Conservation (phyloP, 345 rosid species). For the Syzygium jambos region DNA sequence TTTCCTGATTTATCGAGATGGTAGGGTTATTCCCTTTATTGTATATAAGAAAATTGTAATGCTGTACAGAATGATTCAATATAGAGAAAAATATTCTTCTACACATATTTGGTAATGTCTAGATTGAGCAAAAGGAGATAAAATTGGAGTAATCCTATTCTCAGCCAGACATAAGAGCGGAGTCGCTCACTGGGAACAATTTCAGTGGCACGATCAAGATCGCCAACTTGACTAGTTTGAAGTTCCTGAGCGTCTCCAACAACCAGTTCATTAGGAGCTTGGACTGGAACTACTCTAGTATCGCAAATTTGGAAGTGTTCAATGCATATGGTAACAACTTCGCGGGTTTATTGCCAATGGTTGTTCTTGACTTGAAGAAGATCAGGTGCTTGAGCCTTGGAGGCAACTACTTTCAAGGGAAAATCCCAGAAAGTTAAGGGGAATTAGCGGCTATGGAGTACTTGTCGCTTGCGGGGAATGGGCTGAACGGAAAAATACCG, state of each 20-base stretch:
- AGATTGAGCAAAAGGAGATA: no score
- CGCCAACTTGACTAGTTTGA: constrained; percentile 28
- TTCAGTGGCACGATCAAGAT: constrained; percentile 32
- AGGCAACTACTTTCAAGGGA: constrained; percentile 54
- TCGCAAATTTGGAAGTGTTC: constrained; percentile 28
- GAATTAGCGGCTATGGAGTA: constrained; percentile 22
- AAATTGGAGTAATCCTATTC: no score
- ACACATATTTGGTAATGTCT: no score
- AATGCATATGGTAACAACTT: constrained; percentile 52
- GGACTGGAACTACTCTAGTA: constrained; percentile 32
- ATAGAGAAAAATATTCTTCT: no score
- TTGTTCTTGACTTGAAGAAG: constrained; percentile 20
- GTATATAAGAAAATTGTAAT: no score
- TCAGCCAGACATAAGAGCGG: no score
- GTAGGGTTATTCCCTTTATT: no score
- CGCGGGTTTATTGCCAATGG: constrained; percentile 37
- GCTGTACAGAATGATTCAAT: no score
- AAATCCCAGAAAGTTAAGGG: constrained; percentile 41
- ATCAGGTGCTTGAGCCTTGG: constrained; percentile 51
- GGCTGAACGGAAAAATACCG: constrained; percentile 43
- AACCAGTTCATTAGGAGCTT: constrained; percentile 40
- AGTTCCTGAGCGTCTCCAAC: constrained; percentile 41
- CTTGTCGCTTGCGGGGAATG: constrained; percentile 53
- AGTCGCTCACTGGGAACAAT: constrained; percentile 13
- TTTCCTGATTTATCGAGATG: no score